Evolutionary conservation across 441 rosid species (phyloP).

Genomic region (Bocquillonia castaneifolia): DNA sequence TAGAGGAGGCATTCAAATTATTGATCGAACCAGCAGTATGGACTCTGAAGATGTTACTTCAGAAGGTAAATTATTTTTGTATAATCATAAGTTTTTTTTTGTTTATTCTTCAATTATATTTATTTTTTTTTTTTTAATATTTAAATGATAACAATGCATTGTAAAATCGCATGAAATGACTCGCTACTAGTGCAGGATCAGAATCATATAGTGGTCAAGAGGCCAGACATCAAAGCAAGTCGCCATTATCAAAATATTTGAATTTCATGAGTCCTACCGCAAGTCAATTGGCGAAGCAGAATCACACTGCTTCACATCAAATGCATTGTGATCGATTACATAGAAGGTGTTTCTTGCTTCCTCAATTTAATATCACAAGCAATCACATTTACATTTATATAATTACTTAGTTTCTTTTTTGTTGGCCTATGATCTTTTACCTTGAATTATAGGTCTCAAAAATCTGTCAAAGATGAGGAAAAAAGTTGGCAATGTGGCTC

Average conservation of each 20-base stretch:
- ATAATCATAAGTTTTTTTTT: too few species aligned
- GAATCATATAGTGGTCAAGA: conserved; percentile 14
- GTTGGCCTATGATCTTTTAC: not conserved
- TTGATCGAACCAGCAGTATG: not conserved
- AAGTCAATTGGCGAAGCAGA: conserved; percentile 85
- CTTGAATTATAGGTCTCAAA: conserved; percentile 40
- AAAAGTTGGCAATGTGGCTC: conserved; percentile 37
- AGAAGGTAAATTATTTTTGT: conserved; percentile 4
- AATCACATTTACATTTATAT: conserved; percentile 7
- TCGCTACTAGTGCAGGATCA: conserved; percentile 31
- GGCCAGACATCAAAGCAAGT: conserved; percentile 29
- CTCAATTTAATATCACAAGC: not conserved
- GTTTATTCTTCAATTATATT: too few species aligned
- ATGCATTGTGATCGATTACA: conserved; percentile 35
- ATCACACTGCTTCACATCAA: conserved; percentile 27
- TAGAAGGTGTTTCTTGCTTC: conserved; percentile 33
- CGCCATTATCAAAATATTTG: conserved; percentile 42
- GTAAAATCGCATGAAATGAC: not conserved
- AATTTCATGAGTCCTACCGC: conserved; percentile 89
- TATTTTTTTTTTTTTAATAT: too few species aligned
- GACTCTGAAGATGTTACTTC: conserved; percentile 19
- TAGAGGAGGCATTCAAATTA: conserved; percentile 4
- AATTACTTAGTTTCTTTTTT: not conserved
- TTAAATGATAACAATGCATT: too few species aligned
- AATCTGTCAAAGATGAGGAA: conserved; percentile 29